Base-by-base conservation (phyloP, 2,329 filamentous ascomycete species). In the Aspergillus sp. region DNA sequence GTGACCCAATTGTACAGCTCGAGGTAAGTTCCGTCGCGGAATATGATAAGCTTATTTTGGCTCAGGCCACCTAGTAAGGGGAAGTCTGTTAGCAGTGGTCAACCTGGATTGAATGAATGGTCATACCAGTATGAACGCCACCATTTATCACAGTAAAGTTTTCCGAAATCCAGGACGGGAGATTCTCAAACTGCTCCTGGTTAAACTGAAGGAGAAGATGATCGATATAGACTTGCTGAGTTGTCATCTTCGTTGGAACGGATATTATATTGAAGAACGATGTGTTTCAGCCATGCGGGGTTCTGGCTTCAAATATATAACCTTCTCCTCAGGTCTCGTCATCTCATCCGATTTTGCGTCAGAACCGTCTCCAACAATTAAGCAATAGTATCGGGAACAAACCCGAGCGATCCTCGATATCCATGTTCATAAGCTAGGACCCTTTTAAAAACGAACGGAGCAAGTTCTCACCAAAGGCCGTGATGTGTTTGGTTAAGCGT, bases 31-130 rank as follows among this genome's bases (percentile, higher is more conserved):
- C 50, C 49, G 27, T 61, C 59, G 21, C 49, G 14, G 41, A 61
- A 58, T 12, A 59, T 19, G n/a, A 61, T 59, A 7, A 61, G 35
- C 35, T 61, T 55, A 39, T 61, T 61, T n/a, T 50, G 56, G n/a
- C 56, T 61, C 12, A 53, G 27, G 15, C 56, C 56, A 33, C 56
- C 59, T 61, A 17, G 19, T 15, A n/a, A 12, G 41, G 51, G 5
- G 33, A 4, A 19, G 6, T 44, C 3, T 47, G 31, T 53, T 41
- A 53, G 45, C 17, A 2, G 17, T 47, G 27, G 21, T 39, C 27
- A 12, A 8, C 14, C 41, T 12, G 9, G 37, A 37, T 45, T 31
- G 25, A 17, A 55, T 25, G 9, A 31, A 23, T 3, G 17, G 40
- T 4, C 58, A 6, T 35, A 55, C 58, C 50, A 3, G 50, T 50